These are phyloP conservation scores for Emericellopsis atlantica DNA, from an alignment of 2,329 filamentous ascomycete genomes.

Conservation along the genomic window DNA sequence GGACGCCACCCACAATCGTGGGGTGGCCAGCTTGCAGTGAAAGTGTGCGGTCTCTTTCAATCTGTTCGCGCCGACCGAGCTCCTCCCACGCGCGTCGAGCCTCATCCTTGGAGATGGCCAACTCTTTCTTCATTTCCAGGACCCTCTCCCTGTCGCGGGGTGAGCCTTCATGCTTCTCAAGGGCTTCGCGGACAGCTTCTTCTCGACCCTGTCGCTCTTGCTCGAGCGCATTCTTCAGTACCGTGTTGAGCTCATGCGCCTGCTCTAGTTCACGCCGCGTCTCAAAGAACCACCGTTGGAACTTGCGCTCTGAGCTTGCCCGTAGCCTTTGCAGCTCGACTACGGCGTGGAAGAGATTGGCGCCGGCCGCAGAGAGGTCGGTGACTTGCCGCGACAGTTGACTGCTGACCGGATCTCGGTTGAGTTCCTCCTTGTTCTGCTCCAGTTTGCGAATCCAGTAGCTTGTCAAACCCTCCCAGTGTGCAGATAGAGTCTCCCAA, in stretches of 20 bases:
- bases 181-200: slow-evolving; percentile 52
- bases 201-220: slow-evolving; percentile 59
- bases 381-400: slow-evolving; percentile 91
- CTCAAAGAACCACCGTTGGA: slow-evolving; percentile 98
- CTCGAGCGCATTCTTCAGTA: slow-evolving; percentile 64
- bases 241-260: slow-evolving; percentile 66
- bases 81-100: slow-evolving; percentile 95
- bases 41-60: slow-evolving; percentile 75
- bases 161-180: slow-evolving; percentile 56
- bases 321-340: slow-evolving; percentile 89
- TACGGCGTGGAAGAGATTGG: slow-evolving; percentile 94
- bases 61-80: slow-evolving; percentile 81
- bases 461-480: slow-evolving; percentile 94
- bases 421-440: slow-evolving; percentile 77
- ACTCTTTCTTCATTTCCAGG: slow-evolving; percentile 83
- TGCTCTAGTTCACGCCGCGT: slow-evolving; percentile 81
- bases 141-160: slow-evolving; percentile 69
- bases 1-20: slow-evolving; percentile 82
- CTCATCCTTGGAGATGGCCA: slow-evolving; percentile 92
- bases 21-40: slow-evolving; percentile 81
- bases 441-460: slow-evolving; percentile 95
- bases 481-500: slow-evolving; percentile 92
- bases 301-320: slow-evolving; percentile 92
- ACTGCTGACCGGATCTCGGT: slow-evolving; percentile 68
- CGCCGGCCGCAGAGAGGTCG: slow-evolving; percentile 91